phyloP scores from a whole-genome alignment of 1,284 basidiomycete species.

The Trametes polyzona region DNA sequence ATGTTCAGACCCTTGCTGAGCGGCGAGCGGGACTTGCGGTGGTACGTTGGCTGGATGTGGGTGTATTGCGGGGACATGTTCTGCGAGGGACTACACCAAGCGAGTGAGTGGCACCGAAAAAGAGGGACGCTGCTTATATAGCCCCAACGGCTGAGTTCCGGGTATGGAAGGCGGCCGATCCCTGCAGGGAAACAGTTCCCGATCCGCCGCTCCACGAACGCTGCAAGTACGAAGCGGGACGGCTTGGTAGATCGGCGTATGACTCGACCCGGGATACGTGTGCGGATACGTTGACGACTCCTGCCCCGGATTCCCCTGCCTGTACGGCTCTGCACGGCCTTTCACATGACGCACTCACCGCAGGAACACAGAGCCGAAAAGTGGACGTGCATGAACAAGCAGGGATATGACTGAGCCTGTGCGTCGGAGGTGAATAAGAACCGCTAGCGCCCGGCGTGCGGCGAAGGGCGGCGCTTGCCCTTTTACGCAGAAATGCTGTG shows the following conservation, averaged over 20 bases:
- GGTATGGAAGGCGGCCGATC: not conserved
- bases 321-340: not conserved
- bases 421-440: conserved; percentile 12
- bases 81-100: not conserved
- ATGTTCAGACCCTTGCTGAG: conserved; percentile 13
- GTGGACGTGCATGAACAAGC: not conserved
- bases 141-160: not conserved
- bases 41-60: not conserved
- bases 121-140: conserved; percentile 16
- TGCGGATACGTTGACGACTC: too few species aligned
- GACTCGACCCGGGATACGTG: conserved; percentile 9
- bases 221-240: not conserved
- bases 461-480: not conserved
- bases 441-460: not conserved
- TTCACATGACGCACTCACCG: not conserved
- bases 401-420: conserved; percentile 8
- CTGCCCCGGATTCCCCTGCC: not conserved
- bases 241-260: not conserved
- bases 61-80: conserved; percentile 26
- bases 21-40: not conserved
- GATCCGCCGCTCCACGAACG: conserved; percentile 3
- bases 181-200: not conserved
- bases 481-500: conserved; percentile 4
- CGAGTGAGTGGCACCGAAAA: too few species aligned
- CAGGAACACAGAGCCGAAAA: not conserved